phyloP scores from a whole-genome alignment of 164 flowering plant genomes.

The Nelumbo lutea region DNA sequence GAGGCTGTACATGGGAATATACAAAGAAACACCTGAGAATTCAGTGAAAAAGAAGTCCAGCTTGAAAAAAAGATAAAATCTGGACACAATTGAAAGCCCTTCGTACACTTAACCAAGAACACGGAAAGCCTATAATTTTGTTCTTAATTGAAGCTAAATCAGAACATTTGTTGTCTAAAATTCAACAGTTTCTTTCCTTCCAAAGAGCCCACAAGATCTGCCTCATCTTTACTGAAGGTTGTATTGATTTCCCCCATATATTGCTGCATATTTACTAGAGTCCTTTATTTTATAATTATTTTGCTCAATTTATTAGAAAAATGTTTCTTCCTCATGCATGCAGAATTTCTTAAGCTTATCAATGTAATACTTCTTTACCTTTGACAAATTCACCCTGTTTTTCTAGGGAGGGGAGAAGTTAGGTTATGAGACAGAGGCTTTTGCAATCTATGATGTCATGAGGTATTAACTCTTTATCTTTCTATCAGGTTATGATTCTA shows the following conservation, averaged over 20 bases:
- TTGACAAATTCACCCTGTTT: conserved; percentile 8
- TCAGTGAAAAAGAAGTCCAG: too few relatives aligned
- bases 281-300: neutral
- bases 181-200: too few relatives aligned
- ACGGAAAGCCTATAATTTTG: too few relatives aligned
- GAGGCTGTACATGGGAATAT: too few relatives aligned
- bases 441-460: conserved; percentile 90
- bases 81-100: too few relatives aligned
- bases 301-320: neutral
- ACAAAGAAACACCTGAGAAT: too few relatives aligned
- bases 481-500: neutral
- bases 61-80: too few relatives aligned
- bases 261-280: neutral
- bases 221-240: too few relatives aligned
- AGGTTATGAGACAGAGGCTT: conserved; percentile 92
- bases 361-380: conserved; percentile 1
- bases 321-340: neutral
- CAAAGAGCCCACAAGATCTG: too few relatives aligned
- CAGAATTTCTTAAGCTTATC: neutral
- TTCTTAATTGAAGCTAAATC: too few relatives aligned
- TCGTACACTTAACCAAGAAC: too few relatives aligned
- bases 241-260: neutral
- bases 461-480: conserved; percentile 28
- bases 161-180: too few relatives aligned
- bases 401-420: conserved; percentile 70